Evolutionary conservation across 225 moss, liverwort and hornwort species (phyloP).

Genomic region (Sphagnum contortum): DNA sequence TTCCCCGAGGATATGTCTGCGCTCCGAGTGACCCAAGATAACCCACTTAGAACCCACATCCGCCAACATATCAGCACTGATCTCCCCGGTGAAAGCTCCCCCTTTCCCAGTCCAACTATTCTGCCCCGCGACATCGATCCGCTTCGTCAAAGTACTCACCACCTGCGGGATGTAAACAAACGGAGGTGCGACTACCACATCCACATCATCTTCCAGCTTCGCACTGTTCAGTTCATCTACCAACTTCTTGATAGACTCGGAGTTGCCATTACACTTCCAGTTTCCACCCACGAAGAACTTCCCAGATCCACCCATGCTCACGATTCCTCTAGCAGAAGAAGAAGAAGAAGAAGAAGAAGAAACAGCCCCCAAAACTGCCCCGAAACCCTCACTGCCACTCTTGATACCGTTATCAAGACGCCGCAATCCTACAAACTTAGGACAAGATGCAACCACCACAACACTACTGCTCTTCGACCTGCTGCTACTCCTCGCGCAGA

Average conservation of each 20-base stretch:
- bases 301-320: conserved; percentile 74
- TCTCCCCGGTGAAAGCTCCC: conserved; percentile 90
- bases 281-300: conserved; percentile 96
- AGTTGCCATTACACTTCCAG: conserved; percentile 97
- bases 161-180: conserved; percentile 66
- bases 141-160: conserved; percentile 58
- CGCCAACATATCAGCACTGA: conserved; percentile 82
- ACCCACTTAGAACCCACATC: conserved; percentile 83
- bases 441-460: conserved; percentile 7
- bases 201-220: conserved; percentile 77
- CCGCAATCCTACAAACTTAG: conserved; percentile 36
- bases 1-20: conserved; percentile 56
- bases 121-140: conserved; percentile 74
- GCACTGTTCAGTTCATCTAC: conserved; percentile 74
- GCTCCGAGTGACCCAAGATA: conserved; percentile 77
- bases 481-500: too few relatives aligned
- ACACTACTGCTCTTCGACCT: too few relatives aligned
- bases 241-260: conserved; percentile 66
- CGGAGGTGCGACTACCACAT: conserved; percentile 74
- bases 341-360: too few relatives aligned
- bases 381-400: conserved; percentile 11
- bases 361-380: not conserved
- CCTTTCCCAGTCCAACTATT: conserved; percentile 94
- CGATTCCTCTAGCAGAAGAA: conserved; percentile 24
- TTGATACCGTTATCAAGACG: conserved; percentile 18